Conservation (phyloP, 2,329 filamentous ascomycete species). For the Fusarium clavum region DNA sequence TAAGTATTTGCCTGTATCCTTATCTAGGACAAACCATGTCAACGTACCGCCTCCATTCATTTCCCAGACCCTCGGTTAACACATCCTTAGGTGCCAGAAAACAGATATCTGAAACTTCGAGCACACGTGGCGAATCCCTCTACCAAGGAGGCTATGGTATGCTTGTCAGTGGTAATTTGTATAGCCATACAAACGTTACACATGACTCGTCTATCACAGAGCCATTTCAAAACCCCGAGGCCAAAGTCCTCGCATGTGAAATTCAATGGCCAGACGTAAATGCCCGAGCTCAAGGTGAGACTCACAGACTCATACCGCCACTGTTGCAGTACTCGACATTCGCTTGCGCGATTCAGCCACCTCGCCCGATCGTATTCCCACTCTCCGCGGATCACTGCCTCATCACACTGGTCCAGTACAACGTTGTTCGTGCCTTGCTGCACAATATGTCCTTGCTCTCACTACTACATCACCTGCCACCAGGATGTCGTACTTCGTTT, state of each 20-base stretch:
- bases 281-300: no score
- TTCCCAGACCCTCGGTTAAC: not conserved
- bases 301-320: not conserved
- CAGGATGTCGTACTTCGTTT: not conserved
- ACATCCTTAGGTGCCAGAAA: not conserved
- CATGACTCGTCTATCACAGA: not conserved
- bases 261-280: fast-evolving
- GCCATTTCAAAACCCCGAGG: not conserved
- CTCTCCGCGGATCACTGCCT: not conserved
- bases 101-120: fast-evolving
- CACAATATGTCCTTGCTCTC: not conserved
- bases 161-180: not conserved
- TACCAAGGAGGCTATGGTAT: not conserved
- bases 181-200: not conserved
- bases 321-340: not conserved
- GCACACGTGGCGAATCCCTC: not conserved
- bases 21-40: no score
- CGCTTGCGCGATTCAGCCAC: not conserved
- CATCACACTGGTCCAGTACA: not conserved
- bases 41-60: not conserved
- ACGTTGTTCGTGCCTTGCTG: not conserved
- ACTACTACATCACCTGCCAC: not conserved
- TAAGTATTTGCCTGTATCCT: not conserved
- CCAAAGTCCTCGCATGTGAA: not conserved
- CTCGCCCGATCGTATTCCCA: not conserved